Percentiles rank a stretch among this genome's conserved stretches.
Conservation (phyloP, 345 rosid genomes). For the Gossypium thurberi region DNA sequence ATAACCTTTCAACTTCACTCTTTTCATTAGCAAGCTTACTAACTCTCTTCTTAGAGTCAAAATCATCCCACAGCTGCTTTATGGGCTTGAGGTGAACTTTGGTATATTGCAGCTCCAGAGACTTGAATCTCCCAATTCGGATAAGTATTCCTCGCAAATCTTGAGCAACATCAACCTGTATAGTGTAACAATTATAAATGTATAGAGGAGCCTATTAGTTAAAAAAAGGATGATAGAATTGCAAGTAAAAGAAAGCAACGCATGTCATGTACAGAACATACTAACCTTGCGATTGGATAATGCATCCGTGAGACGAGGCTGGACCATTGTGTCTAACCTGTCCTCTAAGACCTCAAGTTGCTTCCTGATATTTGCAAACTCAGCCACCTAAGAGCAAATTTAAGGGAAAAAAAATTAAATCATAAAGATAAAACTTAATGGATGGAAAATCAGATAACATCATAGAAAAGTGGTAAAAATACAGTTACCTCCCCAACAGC, state of each 20-base stretch:
- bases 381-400: slow-evolving; percentile 65
- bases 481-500: slow-evolving; percentile 89
- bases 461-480: neutral
- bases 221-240: neutral
- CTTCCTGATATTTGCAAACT: slow-evolving; percentile 91
- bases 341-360: slow-evolving; percentile 95
- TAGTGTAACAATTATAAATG: slow-evolving; percentile 2
- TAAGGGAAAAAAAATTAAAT: neutral
- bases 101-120: slow-evolving; percentile 80
- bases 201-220: slow-evolving; percentile 7
- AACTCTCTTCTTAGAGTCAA: slow-evolving; percentile 57
- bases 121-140: slow-evolving; percentile 90
- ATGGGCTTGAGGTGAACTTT: slow-evolving; percentile 81
- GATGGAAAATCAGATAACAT: neutral
- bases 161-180: slow-evolving; percentile 85
- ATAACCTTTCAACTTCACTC: slow-evolving; percentile 49
- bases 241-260: neutral
- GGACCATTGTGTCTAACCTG: slow-evolving; percentile 89
- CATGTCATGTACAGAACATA: neutral
- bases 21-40: slow-evolving; percentile 53
- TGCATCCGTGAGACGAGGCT: slow-evolving; percentile 93
- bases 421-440: neutral
- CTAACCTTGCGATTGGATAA: slow-evolving; percentile 82
- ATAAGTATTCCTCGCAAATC: slow-evolving; percentile 91
- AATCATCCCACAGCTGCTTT: slow-evolving; percentile 91